These are phyloP conservation scores for Mallotus nudiflorus DNA, from an alignment of 345 rosid genomes.

Conservation along the genomic window DNA sequence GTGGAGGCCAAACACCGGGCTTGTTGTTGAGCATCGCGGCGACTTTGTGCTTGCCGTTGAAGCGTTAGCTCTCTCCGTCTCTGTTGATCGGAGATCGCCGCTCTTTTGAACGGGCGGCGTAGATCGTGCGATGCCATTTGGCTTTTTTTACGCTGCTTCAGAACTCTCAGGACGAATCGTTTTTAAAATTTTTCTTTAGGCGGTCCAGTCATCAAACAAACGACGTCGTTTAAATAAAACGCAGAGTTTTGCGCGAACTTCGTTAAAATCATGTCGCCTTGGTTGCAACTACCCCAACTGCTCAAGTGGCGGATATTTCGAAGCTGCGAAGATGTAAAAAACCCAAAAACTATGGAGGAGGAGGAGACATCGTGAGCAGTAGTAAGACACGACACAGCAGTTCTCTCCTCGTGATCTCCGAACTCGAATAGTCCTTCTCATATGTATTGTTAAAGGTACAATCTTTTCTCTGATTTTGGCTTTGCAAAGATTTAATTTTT, in stretches of 20 bases:
- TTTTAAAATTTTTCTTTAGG: not conserved
- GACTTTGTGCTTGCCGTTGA: slow-evolving; percentile 72
- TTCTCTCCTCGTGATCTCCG: slow-evolving; percentile 9
- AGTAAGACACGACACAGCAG: not conserved
- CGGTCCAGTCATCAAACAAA: not conserved
- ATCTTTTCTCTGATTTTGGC: not conserved
- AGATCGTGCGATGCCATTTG: slow-evolving; percentile 71
- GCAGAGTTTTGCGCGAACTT: not conserved
- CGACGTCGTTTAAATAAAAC: not conserved
- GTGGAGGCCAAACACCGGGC: slow-evolving; percentile 82
- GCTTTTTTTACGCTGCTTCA: not conserved
- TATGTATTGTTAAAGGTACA: slow-evolving; percentile 14
- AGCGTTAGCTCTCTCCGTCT: slow-evolving; percentile 77
- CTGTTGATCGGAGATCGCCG: slow-evolving; percentile 87
- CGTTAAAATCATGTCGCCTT: not conserved
- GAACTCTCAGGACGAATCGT: not conserved
- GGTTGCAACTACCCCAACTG: slow-evolving; percentile 24
- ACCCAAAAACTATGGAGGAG: slow-evolving; percentile 18
- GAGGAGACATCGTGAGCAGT: not conserved
- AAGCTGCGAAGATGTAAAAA: slow-evolving; percentile 25
- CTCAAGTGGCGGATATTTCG: slow-evolving; percentile 46
- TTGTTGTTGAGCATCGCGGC: slow-evolving; percentile 80
- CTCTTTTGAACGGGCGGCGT: slow-evolving; percentile 87
- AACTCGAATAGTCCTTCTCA: slow-evolving; percentile 5
- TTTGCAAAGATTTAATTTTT: not conserved